Evolutionary conservation across 2,329 filamentous ascomycete species (phyloP), one percentile per base, ranked within the genome.

Genomic region (Trichoderma guizhouense): DNA sequence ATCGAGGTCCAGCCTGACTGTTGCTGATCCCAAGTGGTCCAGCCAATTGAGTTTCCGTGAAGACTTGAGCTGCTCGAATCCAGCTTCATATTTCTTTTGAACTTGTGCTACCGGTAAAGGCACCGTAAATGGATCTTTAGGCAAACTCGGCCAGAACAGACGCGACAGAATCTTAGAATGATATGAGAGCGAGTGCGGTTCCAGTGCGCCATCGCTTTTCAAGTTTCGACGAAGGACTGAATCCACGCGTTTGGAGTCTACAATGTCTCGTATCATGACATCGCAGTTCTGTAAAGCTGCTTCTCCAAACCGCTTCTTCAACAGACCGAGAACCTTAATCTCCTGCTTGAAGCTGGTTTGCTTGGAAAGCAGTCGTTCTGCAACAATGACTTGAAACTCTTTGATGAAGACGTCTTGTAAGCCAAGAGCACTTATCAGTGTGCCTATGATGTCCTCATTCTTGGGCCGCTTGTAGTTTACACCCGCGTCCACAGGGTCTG

Each of bases 201-300:
- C 74, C 2, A 72, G 34, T 11, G 72, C 72, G 2, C 73, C 70
- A 15, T 71, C 51, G 43, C 62, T 70, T 3, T 67, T 74, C 26
- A 82, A 72, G 71, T 78, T 80, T 71, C 85, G 86, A 55, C 89
- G 85, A 61, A 97, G 89, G 14, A 87, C 84, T 8, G 85, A 83
- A 78, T 98, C 93, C 72, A 97, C 89, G 55, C 89, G 87, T 73
- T 87, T 87, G 1, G 94, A 97, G 78, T 98, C 95, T 75, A 92
- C 88, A 43, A 98, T 92, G 79, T 99, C 96, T 74, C 92, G 93
- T 71, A 99, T 88, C 96, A 99, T 99, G 77, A 99, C 96, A 79
- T 99, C 95, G 81, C 95, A 98, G 63, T 93, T 93, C 79, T 98
- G 96, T 60, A 99, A 84, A 18, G 93, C 90, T 32, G 88, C 87